Conservation (phyloP, 2,329 filamentous ascomycete genomes). For the Fusarium buxicola region DNA sequence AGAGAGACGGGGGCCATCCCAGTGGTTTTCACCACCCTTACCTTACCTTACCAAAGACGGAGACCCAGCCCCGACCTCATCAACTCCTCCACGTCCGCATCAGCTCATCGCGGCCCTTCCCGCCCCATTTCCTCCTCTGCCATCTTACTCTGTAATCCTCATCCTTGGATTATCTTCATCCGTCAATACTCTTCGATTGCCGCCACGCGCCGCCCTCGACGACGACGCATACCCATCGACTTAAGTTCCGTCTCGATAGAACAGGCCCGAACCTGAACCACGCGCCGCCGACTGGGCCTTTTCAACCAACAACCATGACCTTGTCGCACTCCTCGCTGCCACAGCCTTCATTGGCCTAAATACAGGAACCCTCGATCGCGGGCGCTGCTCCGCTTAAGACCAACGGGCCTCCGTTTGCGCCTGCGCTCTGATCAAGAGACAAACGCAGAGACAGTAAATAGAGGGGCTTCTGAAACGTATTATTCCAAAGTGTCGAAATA, state of each 20-base stretch:
- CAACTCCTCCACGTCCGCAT: conserved; percentile 39
- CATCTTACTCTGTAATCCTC: conserved; percentile 26
- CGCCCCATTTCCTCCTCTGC: conserved; percentile 35
- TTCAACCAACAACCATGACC: conserved; percentile 47
- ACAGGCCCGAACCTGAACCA: conserved; percentile 33
- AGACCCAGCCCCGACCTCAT: conserved; percentile 36
- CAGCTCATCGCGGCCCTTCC: conserved; percentile 45
- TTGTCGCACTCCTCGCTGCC: conserved; percentile 44
- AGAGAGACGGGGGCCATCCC: conserved; percentile 43
- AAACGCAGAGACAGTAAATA: conserved; percentile 38
- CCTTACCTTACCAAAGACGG: conserved; percentile 38
- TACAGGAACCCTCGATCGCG: conserved; percentile 25
- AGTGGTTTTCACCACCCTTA: conserved; percentile 36
- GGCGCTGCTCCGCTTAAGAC: conserved; percentile 41
- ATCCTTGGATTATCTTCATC: conserved; percentile 20
- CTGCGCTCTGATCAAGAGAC: conserved; percentile 39
- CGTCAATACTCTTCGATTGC: conserved; percentile 11
- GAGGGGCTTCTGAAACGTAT: conserved; percentile 49
- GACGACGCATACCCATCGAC: conserved; percentile 11
- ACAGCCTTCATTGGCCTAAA: conserved; percentile 50
- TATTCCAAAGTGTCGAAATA: conserved; percentile 38
- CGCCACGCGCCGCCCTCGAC: background rate
- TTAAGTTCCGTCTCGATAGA: conserved; percentile 16
- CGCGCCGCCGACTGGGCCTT: conserved; percentile 41
- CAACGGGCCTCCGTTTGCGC: conserved; percentile 34